A percentile compares a stretch with the other conserved stretches of the same genome.
Conservation (phyloP, 2,329 filamentous ascomycete genomes). For the Arthrobotrys conoides region DNA sequence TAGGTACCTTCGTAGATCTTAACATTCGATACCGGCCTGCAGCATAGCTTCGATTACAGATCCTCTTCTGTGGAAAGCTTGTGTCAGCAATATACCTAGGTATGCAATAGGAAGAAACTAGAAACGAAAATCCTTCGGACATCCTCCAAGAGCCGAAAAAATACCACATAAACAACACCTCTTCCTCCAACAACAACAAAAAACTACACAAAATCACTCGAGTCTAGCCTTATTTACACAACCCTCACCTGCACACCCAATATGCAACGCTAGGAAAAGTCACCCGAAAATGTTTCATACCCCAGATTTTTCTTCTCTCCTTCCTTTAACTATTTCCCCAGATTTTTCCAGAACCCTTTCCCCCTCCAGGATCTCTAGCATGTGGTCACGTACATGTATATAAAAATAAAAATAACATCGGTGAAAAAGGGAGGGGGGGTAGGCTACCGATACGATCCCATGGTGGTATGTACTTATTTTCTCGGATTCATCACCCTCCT, state of each 20-base stretch:
- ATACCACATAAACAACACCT: slow-evolving; percentile 56
- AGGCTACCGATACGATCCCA: not conserved
- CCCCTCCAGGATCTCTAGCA: slow-evolving; percentile 7
- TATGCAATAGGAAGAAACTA: not conserved
- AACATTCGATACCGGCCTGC: not conserved
- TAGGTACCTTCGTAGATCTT: not conserved
- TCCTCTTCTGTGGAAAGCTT: no score
- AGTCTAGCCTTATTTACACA: slow-evolving; percentile 15
- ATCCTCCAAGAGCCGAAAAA: slow-evolving; percentile 1
- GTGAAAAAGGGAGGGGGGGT: not conserved
- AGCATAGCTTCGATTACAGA: not conserved
- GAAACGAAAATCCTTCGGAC: not conserved
- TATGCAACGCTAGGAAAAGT: slow-evolving; percentile 9
- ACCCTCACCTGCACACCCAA: not conserved
- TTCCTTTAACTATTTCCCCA: not conserved
- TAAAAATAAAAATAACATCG: slow-evolving; percentile 1
- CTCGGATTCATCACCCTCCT: not conserved
- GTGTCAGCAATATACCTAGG: no score
- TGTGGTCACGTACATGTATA: not conserved
- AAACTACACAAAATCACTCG: slow-evolving; percentile 10
- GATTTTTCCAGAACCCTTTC: not conserved
- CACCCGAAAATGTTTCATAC: slow-evolving; percentile 47
- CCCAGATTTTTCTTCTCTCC: slow-evolving; percentile 6
- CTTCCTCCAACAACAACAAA: not conserved
- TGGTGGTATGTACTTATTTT: slow-evolving; percentile 15